Percentiles rank a stretch among this genome's conserved stretches.
phyloP scores from a whole-genome alignment of 768 basidiomycete species.

The Lactifluus hygrophoroides region DNA sequence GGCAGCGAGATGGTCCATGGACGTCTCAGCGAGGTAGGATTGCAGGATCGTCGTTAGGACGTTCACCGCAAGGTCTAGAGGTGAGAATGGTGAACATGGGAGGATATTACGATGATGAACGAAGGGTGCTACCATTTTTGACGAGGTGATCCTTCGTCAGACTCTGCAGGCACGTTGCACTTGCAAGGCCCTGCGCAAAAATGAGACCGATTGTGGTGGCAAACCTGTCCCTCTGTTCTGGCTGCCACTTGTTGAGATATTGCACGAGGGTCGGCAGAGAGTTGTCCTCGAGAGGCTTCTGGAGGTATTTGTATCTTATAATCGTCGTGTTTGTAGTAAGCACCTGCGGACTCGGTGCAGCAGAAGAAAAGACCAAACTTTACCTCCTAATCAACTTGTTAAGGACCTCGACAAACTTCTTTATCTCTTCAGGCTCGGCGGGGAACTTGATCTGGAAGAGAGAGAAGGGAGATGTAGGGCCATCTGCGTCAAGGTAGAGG shows the following conservation, averaged over 20 bases:
- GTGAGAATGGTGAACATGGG: background rate
- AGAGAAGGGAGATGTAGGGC: slow-evolving; percentile 81
- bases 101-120: background rate
- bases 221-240: slow-evolving; percentile 73
- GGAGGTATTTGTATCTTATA: slow-evolving; percentile 94
- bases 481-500: slow-evolving; percentile 78
- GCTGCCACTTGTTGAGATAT: slow-evolving; percentile 79
- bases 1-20: slow-evolving; percentile 82
- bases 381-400: slow-evolving; percentile 95
- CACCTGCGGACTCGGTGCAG: background rate
- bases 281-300: slow-evolving; percentile 86
- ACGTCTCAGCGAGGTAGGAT: slow-evolving; percentile 70
- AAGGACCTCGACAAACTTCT: slow-evolving; percentile 88
- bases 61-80: slow-evolving; percentile 62
- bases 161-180: slow-evolving; percentile 67
- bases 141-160: slow-evolving; percentile 91
- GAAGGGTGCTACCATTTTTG: slow-evolving; percentile 66
- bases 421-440: slow-evolving; percentile 75
- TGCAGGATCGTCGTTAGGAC: slow-evolving; percentile 76
- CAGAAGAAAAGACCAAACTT: slow-evolving; percentile 9
- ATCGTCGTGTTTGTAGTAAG: slow-evolving; percentile 8
- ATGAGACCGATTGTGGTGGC: slow-evolving; percentile 74
- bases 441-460: slow-evolving; percentile 76
- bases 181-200: slow-evolving; percentile 75
- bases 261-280: slow-evolving; percentile 80